Evolutionary conservation across 331 rosid species (phyloP).

Genomic region (Malus hybrid): DNA sequence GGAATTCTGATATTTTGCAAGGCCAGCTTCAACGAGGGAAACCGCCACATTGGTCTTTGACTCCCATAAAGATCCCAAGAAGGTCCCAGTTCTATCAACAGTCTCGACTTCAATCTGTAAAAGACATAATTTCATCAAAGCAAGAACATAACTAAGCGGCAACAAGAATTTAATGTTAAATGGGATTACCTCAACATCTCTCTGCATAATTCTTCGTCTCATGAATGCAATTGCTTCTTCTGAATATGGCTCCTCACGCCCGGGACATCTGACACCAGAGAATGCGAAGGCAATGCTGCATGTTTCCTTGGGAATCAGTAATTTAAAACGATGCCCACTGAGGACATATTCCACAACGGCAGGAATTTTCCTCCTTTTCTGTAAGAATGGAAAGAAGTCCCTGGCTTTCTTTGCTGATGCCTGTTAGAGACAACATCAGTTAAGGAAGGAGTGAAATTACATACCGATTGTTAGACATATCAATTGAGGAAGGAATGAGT

Average conservation of each 20-base stretch:
- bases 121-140: not conserved
- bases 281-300: conserved; percentile 87
- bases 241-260: conserved; percentile 80
- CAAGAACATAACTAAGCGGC: not conserved
- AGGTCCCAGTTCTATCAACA: conserved; percentile 85
- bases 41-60: conserved; percentile 60
- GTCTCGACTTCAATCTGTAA: conserved; percentile 82
- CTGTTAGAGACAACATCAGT: conserved; percentile 25
- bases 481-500: not conserved
- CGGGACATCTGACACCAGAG: conserved; percentile 92
- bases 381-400: conserved; percentile 84
- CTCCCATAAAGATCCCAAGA: conserved; percentile 94
- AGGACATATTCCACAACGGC: conserved; percentile 93
- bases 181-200: conserved; percentile 72
- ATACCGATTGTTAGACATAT: not conserved
- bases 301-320: conserved; percentile 90
- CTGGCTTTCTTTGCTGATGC: conserved; percentile 76
- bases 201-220: conserved; percentile 91
- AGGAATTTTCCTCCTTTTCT: conserved; percentile 72
- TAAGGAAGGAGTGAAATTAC: not conserved
- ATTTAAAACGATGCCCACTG: conserved; percentile 87
- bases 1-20: conserved; percentile 72
- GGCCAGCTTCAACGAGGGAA: conserved; percentile 74
- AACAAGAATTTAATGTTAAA: not conserved
- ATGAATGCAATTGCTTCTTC: conserved; percentile 81